phyloP scores from a whole-genome alignment of 441 rosid species.

The Theobroma grandiflorum region DNA sequence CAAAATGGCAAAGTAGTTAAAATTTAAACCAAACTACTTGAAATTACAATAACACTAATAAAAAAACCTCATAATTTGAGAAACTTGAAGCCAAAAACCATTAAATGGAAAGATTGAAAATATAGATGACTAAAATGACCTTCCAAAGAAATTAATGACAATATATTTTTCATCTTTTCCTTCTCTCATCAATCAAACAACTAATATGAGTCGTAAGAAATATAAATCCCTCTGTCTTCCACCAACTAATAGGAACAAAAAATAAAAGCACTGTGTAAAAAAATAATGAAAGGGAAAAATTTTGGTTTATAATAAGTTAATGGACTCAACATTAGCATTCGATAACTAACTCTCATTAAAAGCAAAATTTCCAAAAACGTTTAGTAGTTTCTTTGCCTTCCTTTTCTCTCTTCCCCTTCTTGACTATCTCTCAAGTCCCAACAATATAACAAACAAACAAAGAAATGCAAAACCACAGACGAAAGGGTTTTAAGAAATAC shows the following conservation, averaged over 20 bases:
- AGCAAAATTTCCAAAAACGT: not conserved
- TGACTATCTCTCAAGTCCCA: not conserved
- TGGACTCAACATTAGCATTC: not conserved
- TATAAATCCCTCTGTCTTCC: not conserved
- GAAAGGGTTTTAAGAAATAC: constrained; percentile 34
- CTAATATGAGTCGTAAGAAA: not conserved
- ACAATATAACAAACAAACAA: not conserved
- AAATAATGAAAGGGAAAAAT: not conserved
- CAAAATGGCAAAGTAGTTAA: constrained; percentile 12
- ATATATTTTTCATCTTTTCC: not conserved
- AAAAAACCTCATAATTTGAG: constrained; percentile 13
- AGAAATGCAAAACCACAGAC: not conserved
- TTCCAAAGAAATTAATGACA: not conserved
- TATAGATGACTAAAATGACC: not conserved
- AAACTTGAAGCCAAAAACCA: not conserved
- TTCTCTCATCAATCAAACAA: not conserved
- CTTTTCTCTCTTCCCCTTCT: not conserved
- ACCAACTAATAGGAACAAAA: not conserved
- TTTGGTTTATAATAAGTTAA: not conserved
- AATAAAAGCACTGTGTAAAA: not conserved
- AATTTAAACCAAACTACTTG: not conserved
- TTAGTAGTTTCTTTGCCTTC: not conserved
- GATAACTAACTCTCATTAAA: not conserved
- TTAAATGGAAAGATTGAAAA: not conserved
- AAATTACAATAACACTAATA: not conserved